Evolutionary conservation across 352 stramenopile species (phyloP).

Genomic region (Globisporangium cederbergense): DNA sequence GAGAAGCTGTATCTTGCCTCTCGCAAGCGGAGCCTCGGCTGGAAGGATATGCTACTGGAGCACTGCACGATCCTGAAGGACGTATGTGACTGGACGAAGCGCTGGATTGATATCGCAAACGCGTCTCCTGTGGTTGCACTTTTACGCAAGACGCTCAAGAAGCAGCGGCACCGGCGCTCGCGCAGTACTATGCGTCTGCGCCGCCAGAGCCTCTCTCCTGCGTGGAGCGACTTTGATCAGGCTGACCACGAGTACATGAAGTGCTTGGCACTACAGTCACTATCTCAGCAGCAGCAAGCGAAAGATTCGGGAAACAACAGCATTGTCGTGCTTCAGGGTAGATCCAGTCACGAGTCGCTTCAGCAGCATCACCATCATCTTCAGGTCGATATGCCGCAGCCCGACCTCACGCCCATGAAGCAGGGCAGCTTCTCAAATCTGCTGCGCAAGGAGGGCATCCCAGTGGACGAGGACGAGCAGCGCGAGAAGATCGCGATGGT

Average conservation of each 20-base stretch:
- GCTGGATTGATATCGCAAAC: slow-evolving; percentile 30
- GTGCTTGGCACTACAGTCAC: slow-evolving; percentile 20
- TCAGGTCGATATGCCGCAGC: slow-evolving; percentile 6
- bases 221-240: slow-evolving; percentile 43
- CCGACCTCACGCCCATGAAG: slow-evolving; percentile 34
- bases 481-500: slow-evolving; percentile 28
- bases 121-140: slow-evolving; percentile 12
- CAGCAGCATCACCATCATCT: slow-evolving; percentile 1
- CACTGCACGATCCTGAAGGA: slow-evolving; percentile 38
- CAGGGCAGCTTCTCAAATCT: slow-evolving; percentile 43
- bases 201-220: background rate
- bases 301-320: background rate
- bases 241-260: slow-evolving; percentile 48
- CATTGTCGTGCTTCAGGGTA: background rate
- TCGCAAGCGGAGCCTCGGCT: slow-evolving; percentile 33
- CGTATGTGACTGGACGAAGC: slow-evolving; percentile 23
- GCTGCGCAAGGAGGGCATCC: slow-evolving; percentile 41
- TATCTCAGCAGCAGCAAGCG: background rate
- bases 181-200: slow-evolving; percentile 9
- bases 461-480: slow-evolving; percentile 43
- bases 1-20: slow-evolving; percentile 39
- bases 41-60: slow-evolving; percentile 34
- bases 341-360: background rate
- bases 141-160: slow-evolving; percentile 14
- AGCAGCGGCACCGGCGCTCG: slow-evolving; percentile 15